These are phyloP conservation scores for Dioscorea cayenensis DNA, from an alignment of 116 monocot species.

Conservation along the genomic window DNA sequence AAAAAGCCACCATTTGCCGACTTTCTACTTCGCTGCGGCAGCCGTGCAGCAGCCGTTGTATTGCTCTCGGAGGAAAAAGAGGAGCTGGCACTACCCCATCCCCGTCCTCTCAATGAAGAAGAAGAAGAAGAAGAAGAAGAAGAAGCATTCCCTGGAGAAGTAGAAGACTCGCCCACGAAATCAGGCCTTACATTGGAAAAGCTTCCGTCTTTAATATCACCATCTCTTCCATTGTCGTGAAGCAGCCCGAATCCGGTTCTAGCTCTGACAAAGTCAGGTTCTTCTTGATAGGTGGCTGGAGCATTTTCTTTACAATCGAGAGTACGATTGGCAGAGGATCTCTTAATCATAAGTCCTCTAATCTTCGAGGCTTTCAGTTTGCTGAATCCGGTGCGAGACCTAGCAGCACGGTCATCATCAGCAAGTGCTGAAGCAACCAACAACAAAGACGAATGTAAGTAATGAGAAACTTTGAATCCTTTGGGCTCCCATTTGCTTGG, in stretches of 20 bases:
- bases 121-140: too few species aligned
- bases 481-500: neutral
- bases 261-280: neutral
- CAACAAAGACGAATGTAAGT: too few species aligned
- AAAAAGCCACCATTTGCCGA: slow-evolving; percentile 55
- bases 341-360: neutral
- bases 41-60: neutral
- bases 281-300: neutral
- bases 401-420: neutral
- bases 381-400: neutral
- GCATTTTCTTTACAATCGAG: neutral
- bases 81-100: neutral
- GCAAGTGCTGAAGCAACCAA: too few species aligned
- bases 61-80: slow-evolving; percentile 12
- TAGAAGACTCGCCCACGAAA: neutral
- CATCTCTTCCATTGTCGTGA: neutral
- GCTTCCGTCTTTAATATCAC: neutral
- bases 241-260: neutral
- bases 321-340: neutral
- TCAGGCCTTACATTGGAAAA: neutral
- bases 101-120: slow-evolving; percentile 23
- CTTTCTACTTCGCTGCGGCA: slow-evolving; percentile 13
- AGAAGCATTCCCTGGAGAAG: slow-evolving; percentile 3
- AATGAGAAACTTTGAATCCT: neutral
- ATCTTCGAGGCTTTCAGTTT: neutral